Conservation (phyloP, 345 rosid genomes). For the Eucalyptus coolabah region DNA sequence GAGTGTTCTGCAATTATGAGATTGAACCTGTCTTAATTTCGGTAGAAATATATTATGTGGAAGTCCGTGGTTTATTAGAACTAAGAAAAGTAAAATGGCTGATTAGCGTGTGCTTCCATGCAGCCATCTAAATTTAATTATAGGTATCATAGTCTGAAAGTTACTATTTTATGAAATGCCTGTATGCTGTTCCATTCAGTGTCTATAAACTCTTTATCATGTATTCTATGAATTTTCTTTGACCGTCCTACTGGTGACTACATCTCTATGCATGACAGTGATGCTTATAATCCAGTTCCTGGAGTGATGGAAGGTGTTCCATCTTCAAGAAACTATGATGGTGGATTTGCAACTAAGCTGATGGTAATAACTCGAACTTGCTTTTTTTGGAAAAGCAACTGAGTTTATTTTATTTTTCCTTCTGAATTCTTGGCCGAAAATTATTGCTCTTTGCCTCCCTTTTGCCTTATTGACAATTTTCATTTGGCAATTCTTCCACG, state of each 20-base stretch:
- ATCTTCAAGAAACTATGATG: constrained; percentile 62
- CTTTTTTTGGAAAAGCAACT: not conserved
- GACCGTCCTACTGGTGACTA: not conserved
- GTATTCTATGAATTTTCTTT: not conserved
- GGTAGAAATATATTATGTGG: not conserved
- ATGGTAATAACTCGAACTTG: constrained; percentile 38
- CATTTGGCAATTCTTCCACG: not conserved
- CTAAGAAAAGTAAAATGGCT: not conserved
- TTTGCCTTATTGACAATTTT: not conserved
- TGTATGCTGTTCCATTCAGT: not conserved
- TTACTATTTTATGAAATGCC: not conserved
- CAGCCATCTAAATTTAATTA: not conserved
- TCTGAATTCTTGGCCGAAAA: not conserved
- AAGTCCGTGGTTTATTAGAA: not conserved
- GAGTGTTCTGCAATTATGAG: not conserved
- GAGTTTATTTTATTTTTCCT: not conserved
- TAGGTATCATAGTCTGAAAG: not conserved
- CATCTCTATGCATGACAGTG: constrained; percentile 32
- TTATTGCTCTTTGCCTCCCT: not conserved
- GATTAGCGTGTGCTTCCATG: not conserved
- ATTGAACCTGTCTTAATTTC: not conserved
- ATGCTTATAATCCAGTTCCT: constrained; percentile 87
- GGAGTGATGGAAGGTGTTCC: constrained; percentile 97
- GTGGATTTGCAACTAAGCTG: constrained; percentile 78
- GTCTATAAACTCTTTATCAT: not conserved